These are phyloP conservation scores for Trichoderma sp. DNA, from an alignment of 2,329 filamentous ascomycete species.

Conservation along the genomic window DNA sequence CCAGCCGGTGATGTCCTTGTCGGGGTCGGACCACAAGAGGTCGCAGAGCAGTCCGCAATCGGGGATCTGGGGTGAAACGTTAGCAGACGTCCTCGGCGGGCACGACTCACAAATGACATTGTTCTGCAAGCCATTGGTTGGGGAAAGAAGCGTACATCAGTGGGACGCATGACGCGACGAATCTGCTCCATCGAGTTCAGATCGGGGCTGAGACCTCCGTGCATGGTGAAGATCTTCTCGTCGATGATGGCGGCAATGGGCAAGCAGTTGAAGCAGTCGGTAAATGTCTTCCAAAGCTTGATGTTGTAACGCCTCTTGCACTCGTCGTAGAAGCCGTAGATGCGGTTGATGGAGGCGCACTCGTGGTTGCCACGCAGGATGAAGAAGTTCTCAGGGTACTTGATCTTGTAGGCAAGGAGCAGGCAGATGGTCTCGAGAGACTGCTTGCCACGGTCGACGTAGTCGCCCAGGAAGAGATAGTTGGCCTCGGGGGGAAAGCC, in stretches of 20 bases:
- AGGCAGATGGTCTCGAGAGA: slow-evolving; percentile 98
- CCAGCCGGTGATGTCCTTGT: slow-evolving; percentile 99
- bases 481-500: slow-evolving; percentile 98
- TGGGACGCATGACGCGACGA: slow-evolving; percentile 96
- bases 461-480: slow-evolving; percentile 98
- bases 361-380: slow-evolving; percentile 98
- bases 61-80: slow-evolving; percentile 70
- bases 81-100: slow-evolving; percentile 19
- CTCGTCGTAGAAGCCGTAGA: slow-evolving; percentile 99
- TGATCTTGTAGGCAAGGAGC: slow-evolving; percentile 98
- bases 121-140: background rate
- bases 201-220: slow-evolving; percentile 94
- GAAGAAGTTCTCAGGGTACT: slow-evolving; percentile 99
- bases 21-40: slow-evolving; percentile 96
- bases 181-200: slow-evolving; percentile 99
- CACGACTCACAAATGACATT: background rate
- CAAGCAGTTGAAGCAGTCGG: slow-evolving; percentile 98
- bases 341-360: slow-evolving; percentile 97
- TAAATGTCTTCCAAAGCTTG: slow-evolving; percentile 99
- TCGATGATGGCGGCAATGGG: slow-evolving; percentile 98
- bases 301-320: slow-evolving; percentile 99
- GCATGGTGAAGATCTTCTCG: slow-evolving; percentile 99
- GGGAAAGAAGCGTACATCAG: slow-evolving; percentile 74
- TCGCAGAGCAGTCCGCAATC: slow-evolving; percentile 97
- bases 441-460: slow-evolving; percentile 98